Conservation (phyloP, 192 early-diverging fungal species). For the Gigaspora rosea region DNA sequence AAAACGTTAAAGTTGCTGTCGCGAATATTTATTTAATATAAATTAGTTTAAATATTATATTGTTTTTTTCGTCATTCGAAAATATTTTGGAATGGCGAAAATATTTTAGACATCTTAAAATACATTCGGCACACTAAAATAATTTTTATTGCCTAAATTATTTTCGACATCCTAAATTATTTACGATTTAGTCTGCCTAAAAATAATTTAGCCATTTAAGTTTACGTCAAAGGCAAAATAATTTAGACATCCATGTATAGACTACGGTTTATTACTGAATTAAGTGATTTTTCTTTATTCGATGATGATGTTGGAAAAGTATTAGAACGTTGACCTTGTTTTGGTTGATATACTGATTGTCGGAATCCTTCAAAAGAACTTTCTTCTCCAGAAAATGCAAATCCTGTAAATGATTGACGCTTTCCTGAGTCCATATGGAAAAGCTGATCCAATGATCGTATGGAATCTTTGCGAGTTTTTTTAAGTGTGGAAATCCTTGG, state of each 20-base stretch:
- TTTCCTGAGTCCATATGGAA: slow-evolving; percentile 47
- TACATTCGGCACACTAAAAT: too few species aligned
- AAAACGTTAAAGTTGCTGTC: too few species aligned
- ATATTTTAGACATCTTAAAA: too few species aligned
- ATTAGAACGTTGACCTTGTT: neutral
- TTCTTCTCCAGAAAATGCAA: slow-evolving; percentile 47
- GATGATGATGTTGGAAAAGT: neutral
- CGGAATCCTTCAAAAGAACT: slow-evolving; percentile 44
- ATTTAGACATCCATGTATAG: neutral
- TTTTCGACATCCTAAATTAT: too few species aligned
- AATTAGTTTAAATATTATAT: too few species aligned
- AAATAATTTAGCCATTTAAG: too few species aligned
- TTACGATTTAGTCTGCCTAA: too few species aligned
- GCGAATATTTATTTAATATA: too few species aligned
- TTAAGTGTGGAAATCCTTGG: neutral
- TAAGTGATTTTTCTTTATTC: neutral
- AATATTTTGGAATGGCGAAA: too few species aligned
- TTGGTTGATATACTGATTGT: slow-evolving; percentile 41
- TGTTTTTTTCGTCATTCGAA: too few species aligned
- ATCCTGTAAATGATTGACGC: slow-evolving; percentile 49
- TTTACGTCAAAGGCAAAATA: too few species aligned
- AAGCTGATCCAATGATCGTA: slow-evolving; percentile 35
- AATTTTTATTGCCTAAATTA: too few species aligned
- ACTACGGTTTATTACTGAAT: slow-evolving; percentile 16
- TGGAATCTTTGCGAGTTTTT: neutral